These are phyloP conservation scores for Hypoxylon perforatum DNA, from an alignment of 495 filamentous ascomycete genomes.

Conservation along the genomic window DNA sequence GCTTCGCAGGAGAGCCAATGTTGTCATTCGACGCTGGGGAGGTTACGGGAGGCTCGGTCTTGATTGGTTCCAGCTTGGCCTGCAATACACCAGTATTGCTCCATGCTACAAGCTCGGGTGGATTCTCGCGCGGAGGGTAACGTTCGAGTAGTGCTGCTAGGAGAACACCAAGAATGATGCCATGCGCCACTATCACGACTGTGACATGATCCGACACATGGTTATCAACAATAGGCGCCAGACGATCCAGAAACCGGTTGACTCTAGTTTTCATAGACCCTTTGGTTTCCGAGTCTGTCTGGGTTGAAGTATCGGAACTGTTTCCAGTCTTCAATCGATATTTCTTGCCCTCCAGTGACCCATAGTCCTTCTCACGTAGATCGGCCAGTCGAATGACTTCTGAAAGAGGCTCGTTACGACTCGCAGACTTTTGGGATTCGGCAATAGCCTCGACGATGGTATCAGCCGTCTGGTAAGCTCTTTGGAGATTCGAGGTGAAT, in stretches of 20 bases:
- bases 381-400: constrained; percentile 60
- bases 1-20: background rate
- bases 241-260: constrained; percentile 71
- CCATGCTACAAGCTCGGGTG: constrained; percentile 48
- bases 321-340: constrained; percentile 45
- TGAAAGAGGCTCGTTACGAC: constrained; percentile 18
- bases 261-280: constrained; percentile 72
- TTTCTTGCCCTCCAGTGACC: constrained; percentile 72
- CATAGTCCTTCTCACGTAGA: constrained; percentile 77
- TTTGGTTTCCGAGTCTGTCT: constrained; percentile 60
- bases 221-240: constrained; percentile 66
- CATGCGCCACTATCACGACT: constrained; percentile 81
- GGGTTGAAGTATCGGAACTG: constrained; percentile 33
- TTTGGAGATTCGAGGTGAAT: constrained; percentile 82
- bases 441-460: constrained; percentile 70
- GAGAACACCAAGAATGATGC: constrained; percentile 76
- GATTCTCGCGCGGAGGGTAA: constrained; percentile 56
- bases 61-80: constrained; percentile 22
- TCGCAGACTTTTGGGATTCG: constrained; percentile 56
- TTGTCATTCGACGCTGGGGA: background rate
- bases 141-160: constrained; percentile 69
- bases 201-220: constrained; percentile 37
- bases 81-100: constrained; percentile 56
- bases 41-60: background rate
- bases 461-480: constrained; percentile 77